Evolutionary conservation across 176 grass and related monocot genomes (phyloP).

Genomic region (Themeda triandra): DNA sequence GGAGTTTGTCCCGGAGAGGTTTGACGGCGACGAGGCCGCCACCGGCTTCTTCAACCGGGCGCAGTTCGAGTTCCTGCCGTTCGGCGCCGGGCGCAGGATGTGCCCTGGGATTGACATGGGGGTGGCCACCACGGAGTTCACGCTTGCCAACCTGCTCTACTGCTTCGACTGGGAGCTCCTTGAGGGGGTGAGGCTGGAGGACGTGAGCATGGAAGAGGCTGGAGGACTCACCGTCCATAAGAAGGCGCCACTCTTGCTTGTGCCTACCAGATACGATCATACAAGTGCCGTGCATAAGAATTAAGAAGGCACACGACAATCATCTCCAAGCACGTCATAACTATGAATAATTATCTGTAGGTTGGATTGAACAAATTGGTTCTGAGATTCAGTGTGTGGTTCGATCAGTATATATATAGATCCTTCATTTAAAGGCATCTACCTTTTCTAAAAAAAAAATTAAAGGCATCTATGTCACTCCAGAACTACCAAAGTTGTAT

Average conservation of each 20-base stretch:
- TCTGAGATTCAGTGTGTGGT: too few relatives aligned
- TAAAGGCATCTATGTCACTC: too few relatives aligned
- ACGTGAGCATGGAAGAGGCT: conserved; percentile 36
- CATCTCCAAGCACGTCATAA: too few relatives aligned
- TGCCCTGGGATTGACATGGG: conserved; percentile 38
- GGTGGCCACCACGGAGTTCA: conserved; percentile 1
- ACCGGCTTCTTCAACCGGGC: conserved; percentile 2
- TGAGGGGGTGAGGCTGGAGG: background rate
- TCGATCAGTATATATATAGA: too few relatives aligned
- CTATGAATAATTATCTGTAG: too few relatives aligned
- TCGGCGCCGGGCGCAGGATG: conserved; percentile 37
- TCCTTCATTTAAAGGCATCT: too few relatives aligned
- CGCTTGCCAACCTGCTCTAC: background rate
- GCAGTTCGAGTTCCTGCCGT: conserved; percentile 38
- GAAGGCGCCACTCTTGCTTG: conserved; percentile 13
- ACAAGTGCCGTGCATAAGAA: too few relatives aligned
- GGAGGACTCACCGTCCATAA: background rate
- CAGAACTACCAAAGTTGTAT: too few relatives aligned
- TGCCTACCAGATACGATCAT: background rate
- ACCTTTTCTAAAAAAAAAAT: too few relatives aligned
- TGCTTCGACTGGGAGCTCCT: conserved; percentile 44
- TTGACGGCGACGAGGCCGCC: background rate
- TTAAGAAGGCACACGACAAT: too few relatives aligned
- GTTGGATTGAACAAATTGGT: too few relatives aligned
- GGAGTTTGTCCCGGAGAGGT: conserved; percentile 42